phyloP scores from a whole-genome alignment of 768 basidiomycete genomes.

The Lactifluus volemus region DNA sequence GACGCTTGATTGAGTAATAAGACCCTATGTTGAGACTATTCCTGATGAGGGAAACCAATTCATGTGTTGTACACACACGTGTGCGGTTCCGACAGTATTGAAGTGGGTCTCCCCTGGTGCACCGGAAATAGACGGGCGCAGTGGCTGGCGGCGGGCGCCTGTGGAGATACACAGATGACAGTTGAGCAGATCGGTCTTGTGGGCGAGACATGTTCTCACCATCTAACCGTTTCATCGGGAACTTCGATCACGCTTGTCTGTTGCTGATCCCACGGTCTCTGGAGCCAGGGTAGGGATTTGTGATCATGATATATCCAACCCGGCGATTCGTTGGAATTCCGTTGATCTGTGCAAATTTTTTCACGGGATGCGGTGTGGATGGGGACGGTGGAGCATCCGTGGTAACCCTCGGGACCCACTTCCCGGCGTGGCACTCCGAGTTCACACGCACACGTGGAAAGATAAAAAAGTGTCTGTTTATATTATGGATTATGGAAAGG shows the following conservation, averaged over 20 bases:
- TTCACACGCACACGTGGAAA: constrained; percentile 1
- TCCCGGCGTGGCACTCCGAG: constrained; percentile 1
- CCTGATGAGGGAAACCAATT: no score
- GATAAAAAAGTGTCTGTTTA: not conserved
- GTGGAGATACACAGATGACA: constrained; percentile 1
- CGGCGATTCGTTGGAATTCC: constrained; percentile 7
- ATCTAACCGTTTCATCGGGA: constrained; percentile 1
- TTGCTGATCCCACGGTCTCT: constrained; percentile 8
- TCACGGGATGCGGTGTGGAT: constrained; percentile 1
- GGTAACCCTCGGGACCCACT: not conserved
- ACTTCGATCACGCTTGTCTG: not conserved
- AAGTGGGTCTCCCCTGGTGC: not conserved
- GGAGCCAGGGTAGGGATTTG: not conserved
- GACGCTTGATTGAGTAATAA: no score
- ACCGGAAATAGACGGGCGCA: constrained; percentile 11
- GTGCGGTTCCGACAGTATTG: not conserved
- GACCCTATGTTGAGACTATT: no score
- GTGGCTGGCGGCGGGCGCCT: not conserved
- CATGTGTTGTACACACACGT: no score
- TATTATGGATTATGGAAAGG: constrained; percentile 11
- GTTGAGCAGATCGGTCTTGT: not conserved
- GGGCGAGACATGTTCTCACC: constrained; percentile 4
- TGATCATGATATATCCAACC: not conserved
- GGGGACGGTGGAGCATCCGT: not conserved
- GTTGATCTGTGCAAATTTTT: constrained; percentile 2